Evolutionary conservation across 2,329 filamentous ascomycete species (phyloP).

Genomic region (Stagonosporopsis rhizophila): DNA sequence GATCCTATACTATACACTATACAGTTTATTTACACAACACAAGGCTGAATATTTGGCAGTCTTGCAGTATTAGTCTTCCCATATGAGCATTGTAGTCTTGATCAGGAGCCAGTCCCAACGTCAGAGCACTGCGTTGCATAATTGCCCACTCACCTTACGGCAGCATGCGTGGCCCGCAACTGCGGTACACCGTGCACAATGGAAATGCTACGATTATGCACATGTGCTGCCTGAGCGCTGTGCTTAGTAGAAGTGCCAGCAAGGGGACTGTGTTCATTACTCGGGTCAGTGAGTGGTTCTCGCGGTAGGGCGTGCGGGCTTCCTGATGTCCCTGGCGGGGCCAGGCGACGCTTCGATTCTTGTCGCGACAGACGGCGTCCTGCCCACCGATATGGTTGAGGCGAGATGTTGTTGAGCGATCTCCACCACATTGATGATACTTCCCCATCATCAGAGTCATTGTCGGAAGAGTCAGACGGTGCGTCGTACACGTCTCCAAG

Average conservation of each 20-base stretch:
- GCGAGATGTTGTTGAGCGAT: not conserved
- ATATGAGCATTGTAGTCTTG: not conserved
- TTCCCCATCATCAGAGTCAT: not conserved
- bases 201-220: not conserved
- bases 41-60: not conserved
- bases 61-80: not conserved
- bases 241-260: not conserved
- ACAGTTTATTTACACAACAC: not conserved
- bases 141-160: not conserved
- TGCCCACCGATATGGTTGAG: not conserved
- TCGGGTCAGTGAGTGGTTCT: not conserved
- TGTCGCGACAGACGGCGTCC: not conserved
- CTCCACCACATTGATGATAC: not conserved
- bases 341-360: not conserved
- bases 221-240: not conserved
- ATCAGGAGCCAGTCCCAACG: not conserved
- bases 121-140: not conserved
- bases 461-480: not conserved
- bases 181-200: not conserved
- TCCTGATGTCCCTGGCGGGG: not conserved
- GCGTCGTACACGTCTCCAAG: not conserved
- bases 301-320: not conserved
- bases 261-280: not conserved
- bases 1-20: not conserved
- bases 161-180: not conserved